Conservation (phyloP, 2,329 filamentous ascomycete species). For the Fusarium albosuccineum region DNA sequence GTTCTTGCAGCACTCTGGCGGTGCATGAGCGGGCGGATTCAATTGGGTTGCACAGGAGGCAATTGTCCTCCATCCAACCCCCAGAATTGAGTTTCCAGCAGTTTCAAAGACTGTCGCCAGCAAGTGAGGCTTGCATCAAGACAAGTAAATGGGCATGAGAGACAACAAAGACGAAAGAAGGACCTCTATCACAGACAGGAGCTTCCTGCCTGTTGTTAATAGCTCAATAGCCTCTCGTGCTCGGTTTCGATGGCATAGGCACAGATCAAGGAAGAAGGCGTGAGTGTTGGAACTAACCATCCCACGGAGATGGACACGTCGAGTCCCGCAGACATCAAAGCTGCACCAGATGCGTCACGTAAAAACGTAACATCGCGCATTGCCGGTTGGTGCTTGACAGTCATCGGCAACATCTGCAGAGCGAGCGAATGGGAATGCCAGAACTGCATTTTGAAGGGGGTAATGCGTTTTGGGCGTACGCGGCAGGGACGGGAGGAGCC, state of each 20-base stretch:
- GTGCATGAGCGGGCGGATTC: no score
- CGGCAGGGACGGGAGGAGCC: slow-evolving; percentile 53
- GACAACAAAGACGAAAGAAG: no score
- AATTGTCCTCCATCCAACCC: no score
- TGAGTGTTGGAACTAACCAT: neutral
- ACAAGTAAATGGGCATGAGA: no score
- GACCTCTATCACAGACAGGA: neutral
- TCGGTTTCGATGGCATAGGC: no score
- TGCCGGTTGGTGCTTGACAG: slow-evolving; percentile 30
- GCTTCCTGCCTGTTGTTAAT: slow-evolving; percentile 23
- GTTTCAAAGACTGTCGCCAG: no score
- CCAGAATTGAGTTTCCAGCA: no score
- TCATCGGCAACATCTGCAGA: slow-evolving; percentile 18
- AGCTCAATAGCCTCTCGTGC: no score
- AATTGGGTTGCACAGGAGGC: no score
- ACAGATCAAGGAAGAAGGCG: slow-evolving; percentile 9
- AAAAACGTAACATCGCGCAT: slow-evolving; percentile 42
- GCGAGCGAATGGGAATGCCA: slow-evolving; percentile 24
- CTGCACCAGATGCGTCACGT: slow-evolving; percentile 27
- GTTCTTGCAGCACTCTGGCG: no score
- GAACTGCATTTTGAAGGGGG: slow-evolving; percentile 22
- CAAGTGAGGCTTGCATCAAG: no score
- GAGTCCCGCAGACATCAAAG: slow-evolving; percentile 19
- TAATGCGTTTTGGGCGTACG: slow-evolving; percentile 34
- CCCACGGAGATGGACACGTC: slow-evolving; percentile 22